These are phyloP conservation scores for Solanum chaucha DNA, from an alignment of 257 asterid genomes.

Conservation along the genomic window DNA sequence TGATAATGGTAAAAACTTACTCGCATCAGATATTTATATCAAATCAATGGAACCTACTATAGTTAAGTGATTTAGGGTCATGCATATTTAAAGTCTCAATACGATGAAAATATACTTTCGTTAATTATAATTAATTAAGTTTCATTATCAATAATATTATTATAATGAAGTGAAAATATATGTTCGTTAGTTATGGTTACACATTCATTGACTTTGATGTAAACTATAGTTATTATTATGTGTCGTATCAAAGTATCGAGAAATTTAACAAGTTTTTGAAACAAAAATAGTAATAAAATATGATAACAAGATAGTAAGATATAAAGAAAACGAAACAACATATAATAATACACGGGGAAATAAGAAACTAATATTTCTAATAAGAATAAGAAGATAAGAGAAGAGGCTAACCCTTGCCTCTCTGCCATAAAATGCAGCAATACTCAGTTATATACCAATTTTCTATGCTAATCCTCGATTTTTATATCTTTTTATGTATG, in stretches of 20 bases:
- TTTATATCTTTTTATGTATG: background rate
- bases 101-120: background rate
- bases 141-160: background rate
- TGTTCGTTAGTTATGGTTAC: background rate
- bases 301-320: background rate
- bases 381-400: no score
- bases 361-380: background rate
- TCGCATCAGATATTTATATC: background rate
- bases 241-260: background rate
- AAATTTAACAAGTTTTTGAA: no score
- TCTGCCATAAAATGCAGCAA: background rate
- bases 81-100: background rate
- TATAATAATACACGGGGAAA: no score
- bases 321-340: no score
- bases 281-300: background rate
- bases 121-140: background rate
- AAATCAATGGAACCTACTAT: background rate
- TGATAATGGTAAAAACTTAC: background rate
- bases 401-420: background rate
- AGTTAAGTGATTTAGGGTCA: background rate
- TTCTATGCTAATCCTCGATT: fast-evolving
- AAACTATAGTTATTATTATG: background rate
- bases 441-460: background rate
- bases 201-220: background rate
- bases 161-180: background rate